phyloP scores from a whole-genome alignment of 495 filamentous ascomycete species.

The Penicillium crystallinum region DNA sequence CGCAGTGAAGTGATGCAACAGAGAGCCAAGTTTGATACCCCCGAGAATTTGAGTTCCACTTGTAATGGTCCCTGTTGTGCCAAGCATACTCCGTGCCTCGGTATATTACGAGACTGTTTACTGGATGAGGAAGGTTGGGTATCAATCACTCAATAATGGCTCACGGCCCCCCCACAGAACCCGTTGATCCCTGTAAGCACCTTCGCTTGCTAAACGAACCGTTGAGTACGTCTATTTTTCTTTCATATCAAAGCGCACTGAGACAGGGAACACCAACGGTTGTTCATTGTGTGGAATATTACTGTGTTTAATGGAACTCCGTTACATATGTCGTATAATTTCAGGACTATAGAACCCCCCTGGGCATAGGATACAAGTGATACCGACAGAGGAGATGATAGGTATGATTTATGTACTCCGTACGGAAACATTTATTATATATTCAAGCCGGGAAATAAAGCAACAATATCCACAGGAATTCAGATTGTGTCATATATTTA shows the following conservation, averaged over 20 bases:
- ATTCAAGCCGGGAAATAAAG: not conserved
- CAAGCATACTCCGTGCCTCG: too few relatives aligned
- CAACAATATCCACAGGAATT: not conserved
- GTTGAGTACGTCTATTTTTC: not conserved
- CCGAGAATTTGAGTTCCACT: not conserved
- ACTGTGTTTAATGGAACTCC: too few relatives aligned
- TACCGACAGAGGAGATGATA: too few relatives aligned
- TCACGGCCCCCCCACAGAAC: not conserved
- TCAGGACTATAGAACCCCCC: too few relatives aligned
- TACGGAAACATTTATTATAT: too few relatives aligned
- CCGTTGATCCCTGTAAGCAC: not conserved
- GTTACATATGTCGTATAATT: too few relatives aligned
- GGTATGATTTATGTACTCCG: not conserved
- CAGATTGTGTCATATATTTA: slow-evolving; percentile 1
- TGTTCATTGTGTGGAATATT: slow-evolving; percentile 7
- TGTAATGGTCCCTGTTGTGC: not conserved
- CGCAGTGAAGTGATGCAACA: not conserved
- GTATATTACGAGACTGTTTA: not conserved
- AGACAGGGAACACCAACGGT: slow-evolving; percentile 9
- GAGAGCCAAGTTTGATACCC: not conserved
- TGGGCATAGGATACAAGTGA: too few relatives aligned
- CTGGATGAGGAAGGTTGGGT: not conserved
- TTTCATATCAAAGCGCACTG: not conserved
- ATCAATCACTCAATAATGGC: not conserved
- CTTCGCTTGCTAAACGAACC: not conserved